Conservation (phyloP, 208 protist species). For the Crithidia brevicula region DNA sequence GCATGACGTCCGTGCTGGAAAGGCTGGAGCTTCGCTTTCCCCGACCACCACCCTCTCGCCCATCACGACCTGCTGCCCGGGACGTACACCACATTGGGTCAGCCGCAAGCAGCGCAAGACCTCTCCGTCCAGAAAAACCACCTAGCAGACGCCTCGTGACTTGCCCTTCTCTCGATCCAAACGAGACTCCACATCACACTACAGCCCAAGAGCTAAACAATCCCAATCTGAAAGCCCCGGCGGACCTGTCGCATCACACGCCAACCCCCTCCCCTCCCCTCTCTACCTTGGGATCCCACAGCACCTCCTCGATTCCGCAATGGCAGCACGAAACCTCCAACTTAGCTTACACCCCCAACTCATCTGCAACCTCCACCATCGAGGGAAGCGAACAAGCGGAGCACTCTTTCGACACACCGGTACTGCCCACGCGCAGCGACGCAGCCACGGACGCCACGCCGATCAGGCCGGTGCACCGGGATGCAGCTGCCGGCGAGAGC, state of each 20-base stretch:
- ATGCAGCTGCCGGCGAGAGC: neutral
- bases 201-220: too few species aligned
- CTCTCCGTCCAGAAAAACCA: too few species aligned
- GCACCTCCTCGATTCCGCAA: neutral
- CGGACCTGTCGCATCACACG: neutral
- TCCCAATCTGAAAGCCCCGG: too few species aligned
- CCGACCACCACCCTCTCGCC: neutral
- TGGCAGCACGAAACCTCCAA: neutral
- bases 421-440: neutral
- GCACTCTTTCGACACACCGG: too few species aligned
- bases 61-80: too few species aligned
- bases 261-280: neutral
- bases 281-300: constrained; percentile 8
- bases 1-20: constrained; percentile 7
- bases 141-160: too few species aligned
- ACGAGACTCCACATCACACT: too few species aligned
- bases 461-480: neutral
- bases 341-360: neutral
- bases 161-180: too few species aligned
- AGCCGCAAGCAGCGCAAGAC: too few species aligned
- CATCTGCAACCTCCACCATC: neutral
- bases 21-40: constrained; percentile 6
- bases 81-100: too few species aligned
- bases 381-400: too few species aligned
- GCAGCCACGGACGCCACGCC: neutral